Conservation (phyloP, 768 basidiomycete species). For the Suillus bovinus region DNA sequence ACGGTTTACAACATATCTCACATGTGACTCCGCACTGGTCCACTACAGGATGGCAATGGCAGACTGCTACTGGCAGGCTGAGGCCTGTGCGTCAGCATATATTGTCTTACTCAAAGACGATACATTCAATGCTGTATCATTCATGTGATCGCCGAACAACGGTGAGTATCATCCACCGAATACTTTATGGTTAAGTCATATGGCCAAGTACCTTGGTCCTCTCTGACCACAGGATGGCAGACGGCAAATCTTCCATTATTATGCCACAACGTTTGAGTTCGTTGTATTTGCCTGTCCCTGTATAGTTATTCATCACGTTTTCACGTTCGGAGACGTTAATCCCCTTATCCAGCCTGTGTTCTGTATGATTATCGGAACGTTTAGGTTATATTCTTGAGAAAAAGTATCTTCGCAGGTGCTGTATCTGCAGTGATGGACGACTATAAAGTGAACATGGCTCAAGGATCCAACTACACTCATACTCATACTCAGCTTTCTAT, state of each 20-base stretch:
- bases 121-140: background rate
- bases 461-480: slow-evolving; percentile 13
- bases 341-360: slow-evolving; percentile 12
- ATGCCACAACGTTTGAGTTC: background rate
- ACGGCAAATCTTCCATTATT: background rate
- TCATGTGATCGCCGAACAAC: background rate
- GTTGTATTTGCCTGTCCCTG: background rate
- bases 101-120: background rate
- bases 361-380: slow-evolving; percentile 19
- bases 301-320: background rate
- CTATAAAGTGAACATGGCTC: background rate
- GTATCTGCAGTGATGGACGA: background rate
- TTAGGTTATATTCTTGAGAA: background rate
- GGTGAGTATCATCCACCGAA: background rate
- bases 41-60: background rate
- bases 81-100: background rate
- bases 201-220: background rate
- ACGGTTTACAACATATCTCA: background rate
- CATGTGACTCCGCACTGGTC: background rate
- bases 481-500: slow-evolving; percentile 20
- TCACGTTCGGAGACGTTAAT: slow-evolving; percentile 12
- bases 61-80: background rate
- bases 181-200: background rate
- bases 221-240: background rate
- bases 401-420: slow-evolving; percentile 4